Percentiles rank a stretch among this genome's conserved stretches.
These are phyloP conservation scores for Curvularia lunata DNA, from an alignment of 2,329 filamentous ascomycete genomes.

Conservation along the genomic window DNA sequence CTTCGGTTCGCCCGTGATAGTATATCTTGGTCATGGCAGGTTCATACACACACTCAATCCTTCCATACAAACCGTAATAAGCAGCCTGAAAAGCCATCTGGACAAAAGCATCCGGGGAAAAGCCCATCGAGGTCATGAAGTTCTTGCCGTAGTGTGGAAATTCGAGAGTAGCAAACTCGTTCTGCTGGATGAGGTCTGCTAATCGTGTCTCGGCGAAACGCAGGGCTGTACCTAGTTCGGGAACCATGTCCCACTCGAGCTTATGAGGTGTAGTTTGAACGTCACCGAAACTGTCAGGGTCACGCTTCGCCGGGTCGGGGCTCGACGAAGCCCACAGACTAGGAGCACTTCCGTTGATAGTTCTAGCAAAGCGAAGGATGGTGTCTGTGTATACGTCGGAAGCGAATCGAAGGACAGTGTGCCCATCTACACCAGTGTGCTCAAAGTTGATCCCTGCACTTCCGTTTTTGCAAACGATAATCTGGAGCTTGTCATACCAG, in stretches of 20 bases:
- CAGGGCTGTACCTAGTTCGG: constrained; percentile 86
- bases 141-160: constrained; percentile 92
- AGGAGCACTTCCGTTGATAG: constrained; percentile 92
- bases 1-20: constrained; percentile 92
- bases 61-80: constrained; percentile 95
- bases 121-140: constrained; percentile 96
- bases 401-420: constrained; percentile 94
- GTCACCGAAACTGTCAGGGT: constrained; percentile 89
- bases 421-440: constrained; percentile 95
- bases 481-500: constrained; percentile 99
- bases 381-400: constrained; percentile 98
- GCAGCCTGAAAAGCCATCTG: constrained; percentile 99
- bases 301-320: constrained; percentile 90
- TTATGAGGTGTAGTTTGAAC: constrained; percentile 94
- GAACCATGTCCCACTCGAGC: constrained; percentile 95
- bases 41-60: constrained; percentile 94
- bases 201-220: constrained; percentile 95
- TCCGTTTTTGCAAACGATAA: constrained; percentile 98
- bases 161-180: constrained; percentile 92
- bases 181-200: constrained; percentile 93
- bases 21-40: constrained; percentile 97
- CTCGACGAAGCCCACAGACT: constrained; percentile 89
- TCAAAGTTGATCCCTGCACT: constrained; percentile 99
- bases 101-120: constrained; percentile 95
- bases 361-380: constrained; percentile 90